phyloP scores from a whole-genome alignment of 2,329 filamentous ascomycete genomes.

The Lasiodiplodia hormozganensis region DNA sequence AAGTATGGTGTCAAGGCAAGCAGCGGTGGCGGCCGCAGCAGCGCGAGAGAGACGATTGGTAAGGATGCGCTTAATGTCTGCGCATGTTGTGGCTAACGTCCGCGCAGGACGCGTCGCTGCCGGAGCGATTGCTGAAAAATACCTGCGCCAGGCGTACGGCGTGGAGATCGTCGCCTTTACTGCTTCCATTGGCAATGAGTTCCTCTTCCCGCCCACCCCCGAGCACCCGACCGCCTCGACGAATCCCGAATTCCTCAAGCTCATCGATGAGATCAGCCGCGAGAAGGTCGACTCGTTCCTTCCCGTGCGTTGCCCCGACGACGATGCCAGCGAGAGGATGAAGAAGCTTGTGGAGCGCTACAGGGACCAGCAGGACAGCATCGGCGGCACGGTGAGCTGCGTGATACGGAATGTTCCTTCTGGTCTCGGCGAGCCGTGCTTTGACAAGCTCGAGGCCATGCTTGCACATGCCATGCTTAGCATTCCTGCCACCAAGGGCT shows the following conservation, averaged over 20 bases:
- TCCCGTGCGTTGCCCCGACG: constrained; percentile 86
- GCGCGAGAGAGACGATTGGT: constrained; percentile 94
- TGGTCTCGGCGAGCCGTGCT: constrained; percentile 90
- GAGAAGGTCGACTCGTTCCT: constrained; percentile 79
- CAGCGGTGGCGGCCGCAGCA: constrained; percentile 87
- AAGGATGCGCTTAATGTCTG: constrained; percentile 31
- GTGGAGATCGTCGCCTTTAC: constrained; percentile 93
- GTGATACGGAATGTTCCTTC: constrained; percentile 85
- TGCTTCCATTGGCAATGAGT: constrained; percentile 79
- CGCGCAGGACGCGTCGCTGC: constrained; percentile 79
- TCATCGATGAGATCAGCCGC: constrained; percentile 76
- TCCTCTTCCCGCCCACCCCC: constrained; percentile 76
- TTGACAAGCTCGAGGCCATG: constrained; percentile 92
- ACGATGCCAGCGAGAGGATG: constrained; percentile 72
- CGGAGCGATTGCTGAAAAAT: constrained; percentile 92
- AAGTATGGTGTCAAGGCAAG: constrained; percentile 96
- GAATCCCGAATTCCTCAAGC: constrained; percentile 78
- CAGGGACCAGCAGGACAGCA: constrained; percentile 82
- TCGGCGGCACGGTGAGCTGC: constrained; percentile 93
- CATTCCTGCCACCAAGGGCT: constrained; percentile 94
- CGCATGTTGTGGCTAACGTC: constrained; percentile 13
- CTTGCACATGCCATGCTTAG: constrained; percentile 93
- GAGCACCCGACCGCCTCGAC: constrained; percentile 72
- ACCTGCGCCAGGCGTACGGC: constrained; percentile 78
- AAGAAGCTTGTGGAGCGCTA: constrained; percentile 78